Conservation (phyloP, 2,329 filamentous ascomycete genomes). For the Teratosphaeria pseudoeucalypti region DNA sequence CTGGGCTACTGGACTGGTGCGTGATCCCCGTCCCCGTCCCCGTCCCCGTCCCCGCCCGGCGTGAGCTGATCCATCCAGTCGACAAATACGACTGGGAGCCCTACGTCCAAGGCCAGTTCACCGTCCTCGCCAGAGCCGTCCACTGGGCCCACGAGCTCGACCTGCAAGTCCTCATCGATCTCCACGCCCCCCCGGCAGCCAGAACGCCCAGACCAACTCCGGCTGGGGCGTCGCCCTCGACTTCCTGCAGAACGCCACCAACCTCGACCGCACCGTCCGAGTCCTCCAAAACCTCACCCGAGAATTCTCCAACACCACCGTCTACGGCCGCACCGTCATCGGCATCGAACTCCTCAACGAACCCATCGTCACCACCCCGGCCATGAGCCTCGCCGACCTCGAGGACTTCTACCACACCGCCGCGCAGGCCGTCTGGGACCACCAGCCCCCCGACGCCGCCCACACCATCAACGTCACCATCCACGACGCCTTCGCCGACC, state of each 20-base stretch:
- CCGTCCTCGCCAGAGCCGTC: conserved; percentile 9
- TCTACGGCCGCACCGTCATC: conserved; percentile 10
- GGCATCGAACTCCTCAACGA: conserved; percentile 14
- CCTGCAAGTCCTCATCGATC: conserved; percentile 12
- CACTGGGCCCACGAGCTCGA: conserved; percentile 14
- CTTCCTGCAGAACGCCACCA: conserved; percentile 11
- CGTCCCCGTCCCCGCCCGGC: not conserved
- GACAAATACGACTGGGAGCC: conserved; percentile 13
- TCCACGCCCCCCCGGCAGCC: conserved; percentile 14
- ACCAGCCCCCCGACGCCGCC: not conserved
- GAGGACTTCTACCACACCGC: conserved; percentile 7
- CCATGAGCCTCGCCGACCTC: not conserved
- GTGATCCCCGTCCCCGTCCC: not conserved
- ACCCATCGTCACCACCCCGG: conserved; percentile 3
- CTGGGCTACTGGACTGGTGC: not conserved
- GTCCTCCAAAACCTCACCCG: conserved; percentile 14
- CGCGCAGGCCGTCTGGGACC: conserved; percentile 1
- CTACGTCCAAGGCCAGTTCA: conserved; percentile 9
- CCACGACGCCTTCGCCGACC: conserved; percentile 10
- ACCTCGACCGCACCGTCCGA: conserved; percentile 10
- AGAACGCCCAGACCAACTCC: conserved; percentile 12
- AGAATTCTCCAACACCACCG: conserved; percentile 10
- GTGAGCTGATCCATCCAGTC: conserved; percentile 1
- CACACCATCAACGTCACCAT: conserved; percentile 7
- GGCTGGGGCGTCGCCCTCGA: conserved; percentile 8